Evolutionary conservation across 768 basidiomycete species (phyloP), one percentile per base, ranked within the genome.

Genomic region (Porphyrellus cyaneotinctus): DNA sequence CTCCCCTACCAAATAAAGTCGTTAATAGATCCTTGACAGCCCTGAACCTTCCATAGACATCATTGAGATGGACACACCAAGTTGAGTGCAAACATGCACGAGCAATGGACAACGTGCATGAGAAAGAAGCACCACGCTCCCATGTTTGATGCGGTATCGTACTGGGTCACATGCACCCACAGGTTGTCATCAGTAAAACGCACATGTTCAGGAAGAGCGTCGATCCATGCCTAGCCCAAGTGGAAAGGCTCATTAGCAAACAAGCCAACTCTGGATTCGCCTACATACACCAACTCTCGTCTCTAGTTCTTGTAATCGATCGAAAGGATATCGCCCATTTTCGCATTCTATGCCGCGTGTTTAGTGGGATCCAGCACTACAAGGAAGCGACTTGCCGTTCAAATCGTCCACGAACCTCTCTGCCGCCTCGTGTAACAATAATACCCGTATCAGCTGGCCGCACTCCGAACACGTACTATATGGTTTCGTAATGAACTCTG

Each of bases 81-180:
- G 58, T 80, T 78, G 35, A 91, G 64, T 18, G 81, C 83, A 49
- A 90, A 74, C 30, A 78, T 71, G 59, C 82, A 83, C 53, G 84
- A 85, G 37, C 85, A 85, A 59, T 91, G 80, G 56, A 85, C 73
- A 41, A 82, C 74, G 65, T 92, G 88, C 75, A 89, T 85, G 64
- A 76, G 76, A 58, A 81, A 87, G 70, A 81, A 92, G 60, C 84
- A 87, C 90, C 89, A 91, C 11, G 87, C 86, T 42, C 88, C 86
- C 26, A 78, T 78, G 59, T 88, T 89, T 15, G 85, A 85, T 59
- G 80, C 81, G 20, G 88, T 90, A 63, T 88, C 88, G 58, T 90
- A 86, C 81, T 88, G 87, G 17, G 82, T 78, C 56, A 83, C 72
- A 59, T 91, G 87, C 18, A 83, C 79, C 57, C 76, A 74, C 18